Conservation (phyloP, 164 flowering plant species). For the Kalanchoe fedtschenkoi region DNA sequence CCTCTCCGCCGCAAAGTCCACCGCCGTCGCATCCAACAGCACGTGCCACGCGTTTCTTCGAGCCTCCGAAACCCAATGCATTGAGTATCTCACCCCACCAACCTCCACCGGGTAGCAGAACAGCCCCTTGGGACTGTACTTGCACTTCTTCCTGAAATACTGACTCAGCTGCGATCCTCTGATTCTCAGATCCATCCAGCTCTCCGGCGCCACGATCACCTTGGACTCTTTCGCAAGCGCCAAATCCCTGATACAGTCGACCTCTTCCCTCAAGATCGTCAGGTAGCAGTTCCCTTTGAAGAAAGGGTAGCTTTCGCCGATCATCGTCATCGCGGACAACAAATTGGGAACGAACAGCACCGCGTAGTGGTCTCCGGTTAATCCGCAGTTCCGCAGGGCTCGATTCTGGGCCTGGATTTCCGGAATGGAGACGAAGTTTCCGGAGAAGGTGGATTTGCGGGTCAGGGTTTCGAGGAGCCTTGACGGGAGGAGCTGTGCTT, state of each 20-base stretch:
- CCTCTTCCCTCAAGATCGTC: constrained; percentile 6
- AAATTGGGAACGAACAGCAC: constrained; percentile 10
- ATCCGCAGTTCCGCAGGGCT: constrained; percentile 11
- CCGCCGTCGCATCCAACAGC: constrained; percentile 10
- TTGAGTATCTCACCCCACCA: constrained; percentile 7
- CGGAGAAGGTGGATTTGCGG: constrained; percentile 9
- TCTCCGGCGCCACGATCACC: constrained; percentile 10
- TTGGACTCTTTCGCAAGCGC: constrained; percentile 6
- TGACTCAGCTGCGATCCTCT: constrained; percentile 16
- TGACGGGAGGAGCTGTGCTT: constrained; percentile 9
- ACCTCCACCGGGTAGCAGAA: constrained; percentile 11
- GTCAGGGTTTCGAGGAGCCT: constrained; percentile 11
- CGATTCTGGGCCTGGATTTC: constrained; percentile 12
- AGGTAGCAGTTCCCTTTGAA: constrained; percentile 9
- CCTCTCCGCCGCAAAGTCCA: constrained; percentile 3
- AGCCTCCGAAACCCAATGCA: constrained; percentile 18
- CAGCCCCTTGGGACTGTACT: constrained; percentile 11
- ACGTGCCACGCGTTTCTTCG: constrained; percentile 15
- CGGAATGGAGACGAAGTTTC: constrained; percentile 13
- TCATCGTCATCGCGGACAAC: constrained; percentile 11
- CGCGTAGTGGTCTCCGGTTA: constrained; percentile 1
- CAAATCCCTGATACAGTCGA: constrained; percentile 3
- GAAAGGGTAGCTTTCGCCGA: constrained; percentile 16
- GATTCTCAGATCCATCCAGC: constrained; percentile 14
- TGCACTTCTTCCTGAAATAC: constrained; percentile 14